Percentiles rank a stretch among this genome's conserved stretches.
Evolutionary conservation across 768 basidiomycete genomes (phyloP).

Genomic region (Jaapia argillacea): DNA sequence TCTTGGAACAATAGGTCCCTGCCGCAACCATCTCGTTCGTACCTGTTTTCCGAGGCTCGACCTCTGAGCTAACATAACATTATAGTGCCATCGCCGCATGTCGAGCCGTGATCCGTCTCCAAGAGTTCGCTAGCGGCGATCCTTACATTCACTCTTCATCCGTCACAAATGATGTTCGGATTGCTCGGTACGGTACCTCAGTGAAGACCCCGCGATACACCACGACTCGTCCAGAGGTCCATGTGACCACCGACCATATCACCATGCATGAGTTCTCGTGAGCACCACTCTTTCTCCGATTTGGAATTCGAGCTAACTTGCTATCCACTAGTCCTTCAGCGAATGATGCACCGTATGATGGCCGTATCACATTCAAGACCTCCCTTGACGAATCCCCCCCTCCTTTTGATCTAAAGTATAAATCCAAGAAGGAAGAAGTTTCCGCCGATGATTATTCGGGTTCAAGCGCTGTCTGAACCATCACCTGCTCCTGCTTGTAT

Average conservation of each 20-base stretch:
- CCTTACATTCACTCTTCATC: constrained; percentile 14
- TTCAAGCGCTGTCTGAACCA: too few species aligned
- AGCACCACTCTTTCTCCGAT: background rate
- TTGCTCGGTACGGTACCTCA: constrained; percentile 2
- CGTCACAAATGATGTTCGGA: constrained; percentile 7
- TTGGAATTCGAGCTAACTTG: too few species aligned
- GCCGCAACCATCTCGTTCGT: constrained; percentile 3
- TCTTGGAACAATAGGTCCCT: too few species aligned
- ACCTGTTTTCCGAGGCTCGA: constrained; percentile 26
- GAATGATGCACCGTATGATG: too few species aligned
- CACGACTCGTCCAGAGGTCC: constrained; percentile 28
- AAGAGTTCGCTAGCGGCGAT: constrained; percentile 37
- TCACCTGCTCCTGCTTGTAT: too few species aligned
- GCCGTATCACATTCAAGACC: too few species aligned
- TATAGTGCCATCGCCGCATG: constrained; percentile 47
- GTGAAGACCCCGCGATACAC: constrained; percentile 10
- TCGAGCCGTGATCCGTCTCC: constrained; percentile 57
- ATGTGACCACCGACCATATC: constrained; percentile 51
- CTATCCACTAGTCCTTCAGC: too few species aligned
- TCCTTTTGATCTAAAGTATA: too few species aligned
- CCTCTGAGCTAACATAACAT: constrained; percentile 64
- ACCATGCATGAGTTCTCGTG: constrained; percentile 43
- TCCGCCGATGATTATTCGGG: too few species aligned
- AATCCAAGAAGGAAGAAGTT: too few species aligned
- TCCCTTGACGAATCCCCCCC: too few species aligned